phyloP scores from a whole-genome alignment of 345 rosid genomes.

The Corymbia maculata region DNA sequence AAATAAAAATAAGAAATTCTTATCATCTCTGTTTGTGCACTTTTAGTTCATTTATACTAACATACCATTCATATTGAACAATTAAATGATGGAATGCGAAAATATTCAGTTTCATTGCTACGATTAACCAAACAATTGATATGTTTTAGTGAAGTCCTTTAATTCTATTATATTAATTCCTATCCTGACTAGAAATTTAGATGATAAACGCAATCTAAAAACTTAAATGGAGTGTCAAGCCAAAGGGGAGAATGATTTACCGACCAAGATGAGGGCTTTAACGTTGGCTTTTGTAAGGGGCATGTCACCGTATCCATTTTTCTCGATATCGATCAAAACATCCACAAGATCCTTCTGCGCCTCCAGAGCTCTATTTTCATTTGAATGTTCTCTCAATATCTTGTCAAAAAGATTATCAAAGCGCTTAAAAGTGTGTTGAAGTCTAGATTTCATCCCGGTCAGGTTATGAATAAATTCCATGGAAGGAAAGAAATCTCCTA shows the following conservation, averaged over 20 bases:
- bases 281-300: conserved; percentile 27
- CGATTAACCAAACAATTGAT: too few relatives aligned
- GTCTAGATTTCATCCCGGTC: conserved; percentile 25
- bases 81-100: too few relatives aligned
- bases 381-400: conserved; percentile 17
- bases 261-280: conserved; percentile 36
- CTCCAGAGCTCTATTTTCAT: background rate
- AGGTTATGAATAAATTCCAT: conserved; percentile 25
- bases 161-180: too few relatives aligned
- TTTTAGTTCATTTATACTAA: too few relatives aligned
- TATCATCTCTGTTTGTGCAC: too few relatives aligned
- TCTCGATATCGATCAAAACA: conserved; percentile 19
- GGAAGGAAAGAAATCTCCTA: conserved; percentile 37
- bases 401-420: conserved; percentile 23
- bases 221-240: background rate
- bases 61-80: too few relatives aligned
- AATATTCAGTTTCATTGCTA: too few relatives aligned
- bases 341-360: conserved; percentile 22
- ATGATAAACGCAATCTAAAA: background rate
- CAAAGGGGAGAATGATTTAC: background rate
- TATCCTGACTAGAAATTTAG: too few relatives aligned
- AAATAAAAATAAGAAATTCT: too few relatives aligned
- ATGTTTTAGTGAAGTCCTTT: too few relatives aligned
- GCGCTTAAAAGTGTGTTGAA: conserved; percentile 11
- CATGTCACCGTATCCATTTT: conserved; percentile 6